Evolutionary conservation across 1,284 basidiomycete species (phyloP), one percentile per base, ranked within the genome.

Genomic region (Ganoderma leucocontextum): DNA sequence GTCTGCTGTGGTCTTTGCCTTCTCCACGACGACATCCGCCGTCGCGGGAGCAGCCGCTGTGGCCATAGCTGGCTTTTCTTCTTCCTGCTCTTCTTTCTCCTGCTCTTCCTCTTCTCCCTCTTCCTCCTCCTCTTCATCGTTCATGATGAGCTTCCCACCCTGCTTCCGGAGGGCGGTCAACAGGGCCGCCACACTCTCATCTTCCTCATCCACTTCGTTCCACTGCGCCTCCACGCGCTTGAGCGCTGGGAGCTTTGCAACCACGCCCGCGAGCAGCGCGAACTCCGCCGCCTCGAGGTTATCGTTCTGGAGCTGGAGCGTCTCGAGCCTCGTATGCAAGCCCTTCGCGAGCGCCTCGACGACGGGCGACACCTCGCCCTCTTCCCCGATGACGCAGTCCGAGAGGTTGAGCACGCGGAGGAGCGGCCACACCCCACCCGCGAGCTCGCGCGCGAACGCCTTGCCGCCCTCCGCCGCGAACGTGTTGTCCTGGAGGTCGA

Each of bases 401-500:
- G 95, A 96, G 49, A 99, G 84, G 80, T 99, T 95, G 74, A 99
- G 89, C 29, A 86, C 88, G 59, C 86, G 85, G 42, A 99, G 85
- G 5, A 85, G 79, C 0, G 89, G 89, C 93, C 94, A 99, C 17
- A 85, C 55, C 83, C 25, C 82, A 17, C 62, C 62, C 33, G 35
- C 78, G 49, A 99, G 82, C 1, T 91, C 87, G 41, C 85, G 84
- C 6, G 94, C 90, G 84, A 98, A 92, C 10, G 93, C 92, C 64
- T 89, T 80, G 33, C 90, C 88, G 33, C 92, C 96, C 58, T 89
- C 87, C 33, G 86, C 86, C 33, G 94, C 95, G 74, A 96, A 95
- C 0, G 96, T 97, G 82, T 99, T 99, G 81, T 99, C 97, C 81
- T 98, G 96, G 63, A 99, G 82, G 83, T 99, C 97, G 75, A 99